Percentiles rank a stretch among this genome's conserved stretches.
phyloP scores from a whole-genome alignment of 306 rosid genomes.

The Malus orientalis region DNA sequence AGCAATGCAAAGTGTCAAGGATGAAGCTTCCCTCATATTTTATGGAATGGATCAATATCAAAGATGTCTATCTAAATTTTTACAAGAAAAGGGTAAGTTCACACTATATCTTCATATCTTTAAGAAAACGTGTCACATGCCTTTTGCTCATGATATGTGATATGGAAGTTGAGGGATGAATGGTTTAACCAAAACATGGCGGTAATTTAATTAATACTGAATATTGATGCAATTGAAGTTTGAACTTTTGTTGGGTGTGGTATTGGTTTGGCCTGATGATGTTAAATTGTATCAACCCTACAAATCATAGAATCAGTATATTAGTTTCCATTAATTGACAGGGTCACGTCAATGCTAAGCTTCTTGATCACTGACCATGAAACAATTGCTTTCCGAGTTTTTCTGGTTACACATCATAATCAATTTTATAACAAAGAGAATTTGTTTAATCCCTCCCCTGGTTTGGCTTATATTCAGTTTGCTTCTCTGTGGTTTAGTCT shows the following conservation, averaged over 20 bases:
- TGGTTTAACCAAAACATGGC: background rate
- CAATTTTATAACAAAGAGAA: background rate
- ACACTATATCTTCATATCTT: background rate
- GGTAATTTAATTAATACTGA: background rate
- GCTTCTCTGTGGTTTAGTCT: background rate
- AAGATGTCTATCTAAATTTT: slow-evolving; percentile 84
- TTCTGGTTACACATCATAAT: background rate
- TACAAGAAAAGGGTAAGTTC: slow-evolving; percentile 68
- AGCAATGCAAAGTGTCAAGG: slow-evolving; percentile 79
- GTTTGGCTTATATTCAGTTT: background rate
- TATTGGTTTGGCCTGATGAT: background rate
- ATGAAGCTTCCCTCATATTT: slow-evolving; percentile 71
- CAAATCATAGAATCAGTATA: background rate
- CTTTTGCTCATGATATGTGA: background rate
- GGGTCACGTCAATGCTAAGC: background rate
- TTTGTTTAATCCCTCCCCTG: background rate
- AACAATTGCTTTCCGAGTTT: background rate
- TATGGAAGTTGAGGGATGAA: background rate
- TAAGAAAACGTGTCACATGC: background rate
- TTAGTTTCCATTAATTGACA: background rate
- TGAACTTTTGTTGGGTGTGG: background rate
- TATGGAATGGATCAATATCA: slow-evolving; percentile 90
- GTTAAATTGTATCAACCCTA: background rate
- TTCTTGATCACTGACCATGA: background rate
- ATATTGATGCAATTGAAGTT: background rate